These are phyloP conservation scores for Ramichloridium luteum DNA, from an alignment of 2,329 filamentous ascomycete species.

Conservation along the genomic window DNA sequence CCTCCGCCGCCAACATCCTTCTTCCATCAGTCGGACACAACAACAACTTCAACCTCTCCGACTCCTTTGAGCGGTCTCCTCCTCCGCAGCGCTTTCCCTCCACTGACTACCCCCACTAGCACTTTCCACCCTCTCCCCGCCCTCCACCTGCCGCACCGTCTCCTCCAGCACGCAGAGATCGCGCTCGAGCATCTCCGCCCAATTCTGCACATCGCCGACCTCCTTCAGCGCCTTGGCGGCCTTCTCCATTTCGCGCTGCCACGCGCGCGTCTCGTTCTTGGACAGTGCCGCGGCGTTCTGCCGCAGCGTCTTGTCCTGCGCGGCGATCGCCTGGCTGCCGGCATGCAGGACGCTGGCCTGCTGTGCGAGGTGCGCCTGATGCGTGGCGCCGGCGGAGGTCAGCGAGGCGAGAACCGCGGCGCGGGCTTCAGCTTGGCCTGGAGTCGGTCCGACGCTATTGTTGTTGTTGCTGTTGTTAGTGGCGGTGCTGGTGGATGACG, in stretches of 20 bases:
- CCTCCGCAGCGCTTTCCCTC: too few relatives aligned
- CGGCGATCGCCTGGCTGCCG: slow-evolving; percentile 52
- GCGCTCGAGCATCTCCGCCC: slow-evolving; percentile 63
- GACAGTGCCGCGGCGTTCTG: slow-evolving; percentile 44
- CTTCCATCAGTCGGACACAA: too few relatives aligned
- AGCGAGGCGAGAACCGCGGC: slow-evolving; percentile 40
- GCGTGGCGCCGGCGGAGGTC: slow-evolving; percentile 49
- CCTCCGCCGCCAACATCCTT: too few relatives aligned
- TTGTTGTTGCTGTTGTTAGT: too few relatives aligned
- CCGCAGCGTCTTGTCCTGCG: slow-evolving; percentile 42
- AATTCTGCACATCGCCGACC: slow-evolving; percentile 72
- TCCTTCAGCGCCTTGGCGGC: slow-evolving; percentile 59
- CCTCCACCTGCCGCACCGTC: slow-evolving; percentile 23
- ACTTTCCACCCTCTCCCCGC: too few relatives aligned
- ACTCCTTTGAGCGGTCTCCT: too few relatives aligned
- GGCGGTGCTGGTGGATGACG: too few relatives aligned
- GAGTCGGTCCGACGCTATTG: too few relatives aligned
- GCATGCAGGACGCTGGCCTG: slow-evolving; percentile 58
- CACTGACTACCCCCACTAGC: too few relatives aligned
- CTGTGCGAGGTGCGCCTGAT: slow-evolving; percentile 55
- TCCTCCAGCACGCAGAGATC: slow-evolving; percentile 28
- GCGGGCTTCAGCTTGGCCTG: too few relatives aligned
- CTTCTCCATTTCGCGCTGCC: slow-evolving; percentile 50
- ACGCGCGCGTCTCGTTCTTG: slow-evolving; percentile 53
- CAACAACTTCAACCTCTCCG: too few relatives aligned